These are phyloP conservation scores for Talaromyces sp. DNA, from an alignment of 2,329 filamentous ascomycete species.

Conservation along the genomic window DNA sequence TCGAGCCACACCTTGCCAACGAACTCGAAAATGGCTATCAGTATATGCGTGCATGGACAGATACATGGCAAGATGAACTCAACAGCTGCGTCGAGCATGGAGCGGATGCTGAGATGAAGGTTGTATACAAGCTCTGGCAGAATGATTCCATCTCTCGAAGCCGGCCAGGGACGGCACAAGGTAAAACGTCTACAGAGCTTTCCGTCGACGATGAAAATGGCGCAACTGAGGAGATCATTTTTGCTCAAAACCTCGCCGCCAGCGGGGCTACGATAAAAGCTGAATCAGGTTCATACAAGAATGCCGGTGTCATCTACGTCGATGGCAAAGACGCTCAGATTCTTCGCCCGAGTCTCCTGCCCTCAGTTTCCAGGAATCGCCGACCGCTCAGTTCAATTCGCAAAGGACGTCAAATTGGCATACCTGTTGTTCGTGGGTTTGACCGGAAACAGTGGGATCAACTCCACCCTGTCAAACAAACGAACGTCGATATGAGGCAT, in stretches of 20 bases:
- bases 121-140: constrained; percentile 79
- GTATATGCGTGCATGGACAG: constrained; percentile 80
- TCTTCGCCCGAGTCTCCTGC: constrained; percentile 77
- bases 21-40: constrained; percentile 88
- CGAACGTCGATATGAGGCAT: constrained; percentile 39
- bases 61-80: constrained; percentile 90
- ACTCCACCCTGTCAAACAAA: constrained; percentile 56
- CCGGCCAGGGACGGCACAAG: constrained; percentile 35
- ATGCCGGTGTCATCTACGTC: constrained; percentile 83
- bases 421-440: constrained; percentile 87
- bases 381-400: constrained; percentile 78
- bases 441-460: constrained; percentile 72
- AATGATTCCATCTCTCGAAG: constrained; percentile 40
- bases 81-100: constrained; percentile 88
- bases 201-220: constrained; percentile 18
- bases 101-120: constrained; percentile 84
- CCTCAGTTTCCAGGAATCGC: constrained; percentile 79
- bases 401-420: constrained; percentile 76
- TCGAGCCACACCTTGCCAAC: constrained; percentile 82
- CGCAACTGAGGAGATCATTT: constrained; percentile 24
- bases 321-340: constrained; percentile 74
- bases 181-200: constrained; percentile 25
- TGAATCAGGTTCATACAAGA: constrained; percentile 60
- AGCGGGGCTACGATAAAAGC: constrained; percentile 41
- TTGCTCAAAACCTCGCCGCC: constrained; percentile 41